These are phyloP conservation scores for Ceriops zippeliana DNA, from an alignment of 345 rosid species.

Conservation along the genomic window DNA sequence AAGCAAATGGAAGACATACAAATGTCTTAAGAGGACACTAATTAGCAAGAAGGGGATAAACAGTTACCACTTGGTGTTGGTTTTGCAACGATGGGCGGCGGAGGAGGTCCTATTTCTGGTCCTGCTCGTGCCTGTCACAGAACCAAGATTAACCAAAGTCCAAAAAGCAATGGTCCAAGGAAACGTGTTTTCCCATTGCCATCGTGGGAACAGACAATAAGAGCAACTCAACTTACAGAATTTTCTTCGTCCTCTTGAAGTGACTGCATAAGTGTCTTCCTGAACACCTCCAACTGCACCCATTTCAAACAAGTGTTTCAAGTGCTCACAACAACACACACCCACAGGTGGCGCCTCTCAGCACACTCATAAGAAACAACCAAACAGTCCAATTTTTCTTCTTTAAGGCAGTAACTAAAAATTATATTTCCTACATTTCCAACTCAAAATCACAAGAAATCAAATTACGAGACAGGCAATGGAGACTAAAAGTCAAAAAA, in stretches of 20 bases:
- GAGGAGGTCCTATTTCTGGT: neutral
- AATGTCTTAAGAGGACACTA: neutral
- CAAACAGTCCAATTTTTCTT: too few relatives aligned
- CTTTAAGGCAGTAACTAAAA: too few relatives aligned
- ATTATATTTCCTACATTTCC: too few relatives aligned
- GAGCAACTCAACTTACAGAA: conserved; percentile 36
- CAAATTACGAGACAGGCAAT: too few relatives aligned
- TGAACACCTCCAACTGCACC: conserved; percentile 82
- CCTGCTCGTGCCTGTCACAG: conserved; percentile 46
- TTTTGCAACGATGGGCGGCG: conserved; percentile 53
- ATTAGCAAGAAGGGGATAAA: neutral
- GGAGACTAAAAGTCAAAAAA: too few relatives aligned
- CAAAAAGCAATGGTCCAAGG: neutral
- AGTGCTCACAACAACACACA: neutral
- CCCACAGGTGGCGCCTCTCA: neutral
- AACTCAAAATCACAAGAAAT: too few relatives aligned
- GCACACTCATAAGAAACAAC: neutral
- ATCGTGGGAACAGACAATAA: neutral
- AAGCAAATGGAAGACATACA: neutral
- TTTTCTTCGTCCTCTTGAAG: conserved; percentile 80
- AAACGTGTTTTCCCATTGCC: neutral
- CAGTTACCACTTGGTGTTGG: conserved; percentile 63
- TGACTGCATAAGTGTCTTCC: conserved; percentile 88
- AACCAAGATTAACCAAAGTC: conserved; percentile 5
- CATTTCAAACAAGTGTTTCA: neutral